Evolutionary conservation across 2,329 filamentous ascomycete genomes (phyloP).

Genomic region (Aspergillus arachidicola): DNA sequence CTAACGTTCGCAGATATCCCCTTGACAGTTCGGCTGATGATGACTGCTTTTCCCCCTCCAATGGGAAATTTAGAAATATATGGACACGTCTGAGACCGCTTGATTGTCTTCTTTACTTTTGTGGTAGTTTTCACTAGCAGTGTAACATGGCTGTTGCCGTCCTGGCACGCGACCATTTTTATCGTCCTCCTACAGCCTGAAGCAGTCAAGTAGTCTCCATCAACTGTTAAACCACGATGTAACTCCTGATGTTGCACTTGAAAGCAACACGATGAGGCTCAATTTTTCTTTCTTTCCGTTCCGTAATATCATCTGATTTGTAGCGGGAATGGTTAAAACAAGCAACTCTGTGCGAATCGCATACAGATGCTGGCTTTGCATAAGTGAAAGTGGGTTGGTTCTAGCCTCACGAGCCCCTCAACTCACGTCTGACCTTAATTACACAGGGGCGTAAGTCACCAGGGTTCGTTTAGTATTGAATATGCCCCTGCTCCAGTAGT

Average conservation of each 20-base stretch:
- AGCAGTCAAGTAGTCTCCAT: background rate
- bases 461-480: background rate
- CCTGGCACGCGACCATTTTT: background rate
- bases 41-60: background rate
- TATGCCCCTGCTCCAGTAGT: background rate
- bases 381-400: background rate
- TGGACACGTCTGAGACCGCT: background rate
- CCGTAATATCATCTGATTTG: background rate
- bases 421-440: background rate
- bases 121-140: background rate
- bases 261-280: background rate
- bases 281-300: background rate
- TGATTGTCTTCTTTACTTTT: background rate
- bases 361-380: background rate
- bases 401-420: background rate
- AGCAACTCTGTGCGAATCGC: background rate
- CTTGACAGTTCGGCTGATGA: background rate
- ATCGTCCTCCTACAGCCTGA: background rate
- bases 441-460: background rate
- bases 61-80: background rate
- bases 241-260: background rate
- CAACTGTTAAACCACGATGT: background rate
- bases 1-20: background rate
- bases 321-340: background rate
- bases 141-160: background rate